Evolutionary conservation across 345 rosid species (phyloP).

Genomic region (Triadica sebifera): DNA sequence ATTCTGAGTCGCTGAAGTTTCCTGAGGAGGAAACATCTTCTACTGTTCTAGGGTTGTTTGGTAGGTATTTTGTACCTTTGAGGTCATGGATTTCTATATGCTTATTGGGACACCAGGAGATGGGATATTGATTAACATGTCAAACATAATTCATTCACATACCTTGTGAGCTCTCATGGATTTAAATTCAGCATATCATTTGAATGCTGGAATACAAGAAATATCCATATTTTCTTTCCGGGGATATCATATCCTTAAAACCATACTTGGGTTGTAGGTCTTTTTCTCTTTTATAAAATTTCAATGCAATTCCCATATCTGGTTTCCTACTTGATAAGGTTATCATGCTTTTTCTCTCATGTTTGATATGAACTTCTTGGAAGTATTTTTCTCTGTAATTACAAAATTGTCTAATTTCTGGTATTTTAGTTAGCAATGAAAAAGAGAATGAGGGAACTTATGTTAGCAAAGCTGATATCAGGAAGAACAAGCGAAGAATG

Average conservation of each 20-base stretch:
- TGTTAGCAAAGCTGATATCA: constrained; percentile 61
- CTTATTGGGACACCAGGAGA: neutral
- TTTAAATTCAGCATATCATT: neutral
- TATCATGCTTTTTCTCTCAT: constrained; percentile 14
- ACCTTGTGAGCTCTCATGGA: neutral
- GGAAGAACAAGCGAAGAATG: constrained; percentile 70
- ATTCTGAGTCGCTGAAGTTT: constrained; percentile 27
- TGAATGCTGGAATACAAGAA: neutral
- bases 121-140: neutral
- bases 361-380: neutral
- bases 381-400: constrained; percentile 3
- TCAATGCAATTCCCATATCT: neutral
- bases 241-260: neutral
- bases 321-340: neutral
- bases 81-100: neutral
- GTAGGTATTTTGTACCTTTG: constrained; percentile 32
- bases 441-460: constrained; percentile 49
- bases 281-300: neutral
- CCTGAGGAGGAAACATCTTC: constrained; percentile 35
- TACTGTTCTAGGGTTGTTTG: constrained; percentile 34
- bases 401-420: constrained; percentile 28
- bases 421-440: constrained; percentile 54
- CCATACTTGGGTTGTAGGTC: neutral
- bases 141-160: neutral
- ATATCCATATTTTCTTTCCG: neutral